Conservation (phyloP, 805 yeast genomes). For the Cyberlindnera misumaiensis region DNA sequence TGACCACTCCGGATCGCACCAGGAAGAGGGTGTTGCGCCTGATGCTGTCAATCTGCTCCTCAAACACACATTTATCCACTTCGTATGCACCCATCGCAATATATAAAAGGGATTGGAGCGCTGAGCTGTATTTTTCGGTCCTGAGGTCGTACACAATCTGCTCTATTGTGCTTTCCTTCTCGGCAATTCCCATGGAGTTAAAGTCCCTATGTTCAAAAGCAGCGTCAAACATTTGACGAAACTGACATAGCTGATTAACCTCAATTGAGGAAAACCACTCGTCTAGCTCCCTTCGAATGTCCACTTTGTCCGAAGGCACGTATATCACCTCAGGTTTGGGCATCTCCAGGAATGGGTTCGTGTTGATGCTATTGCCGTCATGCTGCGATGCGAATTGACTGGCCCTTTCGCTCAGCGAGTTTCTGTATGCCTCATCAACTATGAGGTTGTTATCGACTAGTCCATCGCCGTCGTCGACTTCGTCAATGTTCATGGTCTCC, state of each 20-base stretch:
- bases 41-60: slow-evolving; percentile 6
- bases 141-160: slow-evolving; percentile 6
- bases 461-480: slow-evolving; percentile 35
- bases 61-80: slow-evolving; percentile 6
- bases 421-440: slow-evolving; percentile 29
- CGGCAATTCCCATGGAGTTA: slow-evolving; percentile 9
- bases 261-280: slow-evolving; percentile 40
- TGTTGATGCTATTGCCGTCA: slow-evolving; percentile 8
- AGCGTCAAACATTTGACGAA: slow-evolving; percentile 2
- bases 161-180: slow-evolving; percentile 10
- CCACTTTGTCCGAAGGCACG: slow-evolving; percentile 30
- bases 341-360: slow-evolving; percentile 21
- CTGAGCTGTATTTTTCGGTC: background rate
- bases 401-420: slow-evolving; percentile 29
- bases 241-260: slow-evolving; percentile 4
- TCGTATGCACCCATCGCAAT: slow-evolving; percentile 14
- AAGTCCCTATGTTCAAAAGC: slow-evolving; percentile 4
- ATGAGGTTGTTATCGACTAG: slow-evolving; percentile 23
- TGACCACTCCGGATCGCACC: slow-evolving; percentile 4
- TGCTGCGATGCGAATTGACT: slow-evolving; percentile 21
- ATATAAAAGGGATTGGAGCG: slow-evolving; percentile 9
- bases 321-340: slow-evolving; percentile 40
- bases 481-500: slow-evolving; percentile 33
- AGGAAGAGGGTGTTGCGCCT: slow-evolving; percentile 7
- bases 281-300: slow-evolving; percentile 34